phyloP scores from a whole-genome alignment of 345 rosid genomes.

The Eucalyptus decipiens region DNA sequence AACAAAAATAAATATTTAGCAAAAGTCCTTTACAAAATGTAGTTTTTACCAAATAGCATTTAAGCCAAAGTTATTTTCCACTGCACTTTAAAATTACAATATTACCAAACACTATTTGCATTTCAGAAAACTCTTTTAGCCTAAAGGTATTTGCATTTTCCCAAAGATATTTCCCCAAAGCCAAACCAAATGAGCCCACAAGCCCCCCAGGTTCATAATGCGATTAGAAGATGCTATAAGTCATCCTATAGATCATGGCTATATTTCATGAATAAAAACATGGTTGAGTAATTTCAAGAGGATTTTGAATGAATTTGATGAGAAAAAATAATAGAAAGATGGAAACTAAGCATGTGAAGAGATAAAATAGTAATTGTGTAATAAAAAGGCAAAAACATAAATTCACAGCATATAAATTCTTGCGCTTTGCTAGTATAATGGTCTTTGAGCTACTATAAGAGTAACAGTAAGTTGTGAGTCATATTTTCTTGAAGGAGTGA shows the following conservation, averaged over 20 bases:
- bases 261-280: neutral
- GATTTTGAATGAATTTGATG: neutral
- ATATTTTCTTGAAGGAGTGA: neutral
- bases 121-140: accelerated
- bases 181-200: neutral
- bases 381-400: neutral
- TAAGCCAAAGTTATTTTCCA: too few species aligned
- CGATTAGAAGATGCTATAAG: neutral
- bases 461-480: neutral
- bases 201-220: neutral
- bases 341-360: neutral
- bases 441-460: neutral
- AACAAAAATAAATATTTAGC: too few species aligned
- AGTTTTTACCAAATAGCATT: too few species aligned
- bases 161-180: too few species aligned
- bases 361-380: neutral
- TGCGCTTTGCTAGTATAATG: neutral
- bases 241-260: neutral
- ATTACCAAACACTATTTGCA: too few species aligned
- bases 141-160: too few species aligned
- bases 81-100: too few species aligned
- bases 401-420: neutral
- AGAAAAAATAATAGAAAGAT: neutral
- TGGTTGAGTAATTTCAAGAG: neutral
- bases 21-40: too few species aligned